Evolutionary conservation across 495 filamentous ascomycete genomes (phyloP).

Genomic region (Xylaria curta): DNA sequence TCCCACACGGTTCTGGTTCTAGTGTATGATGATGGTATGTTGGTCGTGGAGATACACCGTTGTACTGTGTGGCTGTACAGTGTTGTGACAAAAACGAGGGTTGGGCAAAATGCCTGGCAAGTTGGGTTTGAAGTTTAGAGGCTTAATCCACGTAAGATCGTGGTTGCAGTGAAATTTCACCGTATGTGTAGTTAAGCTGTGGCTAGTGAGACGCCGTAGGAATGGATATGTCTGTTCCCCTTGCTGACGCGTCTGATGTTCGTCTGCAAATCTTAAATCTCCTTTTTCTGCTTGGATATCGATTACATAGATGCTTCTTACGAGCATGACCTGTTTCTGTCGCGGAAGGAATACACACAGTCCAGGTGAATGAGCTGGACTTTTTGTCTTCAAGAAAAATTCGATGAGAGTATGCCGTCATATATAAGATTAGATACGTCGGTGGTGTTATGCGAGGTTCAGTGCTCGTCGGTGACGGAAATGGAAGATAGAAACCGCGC

Average conservation of each 20-base stretch:
- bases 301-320: slow-evolving; percentile 23
- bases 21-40: too few species aligned
- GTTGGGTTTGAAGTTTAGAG: slow-evolving; percentile 3
- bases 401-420: slow-evolving; percentile 23
- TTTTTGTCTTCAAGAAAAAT: slow-evolving; percentile 6
- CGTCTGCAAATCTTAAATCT: slow-evolving; percentile 21
- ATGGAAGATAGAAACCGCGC: slow-evolving; percentile 9
- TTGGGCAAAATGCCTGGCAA: slow-evolving; percentile 9
- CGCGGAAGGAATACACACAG: slow-evolving; percentile 6
- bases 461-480: slow-evolving; percentile 24
- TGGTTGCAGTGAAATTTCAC: slow-evolving; percentile 9
- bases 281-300: slow-evolving; percentile 22
- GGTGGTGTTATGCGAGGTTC: slow-evolving; percentile 15
- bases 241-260: slow-evolving; percentile 4
- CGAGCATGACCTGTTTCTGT: slow-evolving; percentile 25
- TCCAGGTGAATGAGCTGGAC: not conserved
- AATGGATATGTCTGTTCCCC: not conserved
- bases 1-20: not conserved
- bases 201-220: not conserved
- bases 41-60: not conserved
- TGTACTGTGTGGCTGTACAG: not conserved
- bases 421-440: slow-evolving; percentile 15
- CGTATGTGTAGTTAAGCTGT: slow-evolving; percentile 2
- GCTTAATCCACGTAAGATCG: slow-evolving; percentile 9
- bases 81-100: slow-evolving; percentile 7